Conservation (phyloP, 306 rosid species). For the Gynostemma pentaphyllum region DNA sequence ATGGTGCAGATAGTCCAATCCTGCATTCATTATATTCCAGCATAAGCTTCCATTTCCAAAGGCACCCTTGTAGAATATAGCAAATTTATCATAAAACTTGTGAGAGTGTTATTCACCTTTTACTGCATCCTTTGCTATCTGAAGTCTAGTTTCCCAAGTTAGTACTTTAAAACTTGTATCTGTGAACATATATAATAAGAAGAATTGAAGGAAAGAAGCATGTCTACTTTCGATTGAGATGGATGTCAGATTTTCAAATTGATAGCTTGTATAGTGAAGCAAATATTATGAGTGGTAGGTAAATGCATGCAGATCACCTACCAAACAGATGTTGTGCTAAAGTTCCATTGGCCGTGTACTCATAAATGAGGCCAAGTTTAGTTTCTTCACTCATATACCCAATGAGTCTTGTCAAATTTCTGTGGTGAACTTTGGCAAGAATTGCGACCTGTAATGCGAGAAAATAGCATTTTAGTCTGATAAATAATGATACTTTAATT, state of each 20-base stretch:
- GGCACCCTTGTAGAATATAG: too few species aligned
- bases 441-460: slow-evolving; percentile 21
- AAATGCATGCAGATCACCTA: background rate
- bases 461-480: background rate
- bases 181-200: background rate
- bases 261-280: background rate
- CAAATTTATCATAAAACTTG: too few species aligned
- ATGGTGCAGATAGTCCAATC: slow-evolving; percentile 27
- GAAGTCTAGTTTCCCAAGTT: slow-evolving; percentile 11
- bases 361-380: slow-evolving; percentile 15
- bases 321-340: slow-evolving; percentile 5
- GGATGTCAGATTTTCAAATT: background rate
- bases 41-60: slow-evolving; percentile 2
- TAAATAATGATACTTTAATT: background rate
- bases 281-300: background rate
- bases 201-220: background rate
- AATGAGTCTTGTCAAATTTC: slow-evolving; percentile 19
- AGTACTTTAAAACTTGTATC: background rate
- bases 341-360: slow-evolving; percentile 23
- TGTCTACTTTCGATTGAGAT: background rate
- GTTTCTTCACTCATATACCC: slow-evolving; percentile 20
- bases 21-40: background rate
- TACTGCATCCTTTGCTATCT: slow-evolving; percentile 13
- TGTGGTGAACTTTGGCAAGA: slow-evolving; percentile 21
- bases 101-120: too few species aligned